Evolutionary conservation across 306 rosid genomes (phyloP), one percentile per base, ranked within the genome.

Genomic region (Begonia peltatifolia): DNA sequence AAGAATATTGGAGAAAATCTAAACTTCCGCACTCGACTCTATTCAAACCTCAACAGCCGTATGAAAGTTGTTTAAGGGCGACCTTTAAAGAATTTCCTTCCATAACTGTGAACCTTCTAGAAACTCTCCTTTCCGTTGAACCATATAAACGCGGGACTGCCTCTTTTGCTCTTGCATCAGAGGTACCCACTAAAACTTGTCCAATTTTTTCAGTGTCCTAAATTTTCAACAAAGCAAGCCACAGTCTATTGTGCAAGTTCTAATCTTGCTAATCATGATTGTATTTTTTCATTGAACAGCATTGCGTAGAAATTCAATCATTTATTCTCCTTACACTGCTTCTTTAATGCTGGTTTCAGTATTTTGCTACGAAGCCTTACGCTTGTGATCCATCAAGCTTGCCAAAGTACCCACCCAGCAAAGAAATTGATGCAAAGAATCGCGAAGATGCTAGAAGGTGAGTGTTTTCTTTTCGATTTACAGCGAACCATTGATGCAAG

Each of bases 321-420:
- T 30, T 30, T 30, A 25, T 10, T 57, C 41, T 43, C 55, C 56
- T 61, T 11, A 65, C 46, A 30, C 47, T 53, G 8, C 38, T 30
- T 30, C 38, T n/a, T 72, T 59, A 48, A 6, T 30, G 53, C 42
- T 67, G 47, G 58, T 78, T 81, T 65, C 87, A 92, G 99, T 92
- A 83, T 70, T 92, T 92, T 81, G 79, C 71, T 65, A 52, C 78
- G 49, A 92, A 86, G 73, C 99, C 99, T 53, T 72, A 77, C 64
- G 99, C 99, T 8, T 92, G 99, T 18, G 94, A 92, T 43, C 96
- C 99, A 23, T 87, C 99, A 63, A 77, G 87, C 87, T 66, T 92
- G 70, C 96, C 99, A 0, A 35, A 59, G 10, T 92, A 92, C 65
- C 94, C 88, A 42, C 99, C 96, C 49, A 92, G 96, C 93, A 92